Base-by-base conservation (phyloP, 495 filamentous ascomycete species). In the Hypoxylon fuscum region DNA sequence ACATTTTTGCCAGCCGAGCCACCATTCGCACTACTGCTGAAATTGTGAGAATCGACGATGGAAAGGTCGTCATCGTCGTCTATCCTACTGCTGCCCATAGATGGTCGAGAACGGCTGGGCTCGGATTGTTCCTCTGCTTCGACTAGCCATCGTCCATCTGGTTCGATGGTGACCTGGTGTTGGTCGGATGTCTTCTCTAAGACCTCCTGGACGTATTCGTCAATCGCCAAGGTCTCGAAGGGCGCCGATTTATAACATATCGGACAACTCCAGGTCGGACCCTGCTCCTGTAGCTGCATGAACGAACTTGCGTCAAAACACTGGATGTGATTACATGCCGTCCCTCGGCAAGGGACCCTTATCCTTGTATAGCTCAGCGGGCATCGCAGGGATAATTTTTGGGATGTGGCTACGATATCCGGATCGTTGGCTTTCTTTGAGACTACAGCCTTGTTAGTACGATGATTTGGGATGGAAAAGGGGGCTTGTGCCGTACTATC, bases 281-380 rank as follows among this genome's bases (percentile, higher is more conserved):
- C 93, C 78, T 98, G 95, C 72, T 97, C 93, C 68, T 97, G 93
- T 32, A 98, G 71, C 64, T 96, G 91, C 11, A 98, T 79, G 64
- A 96, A 98, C 2, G 92, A 96, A 2, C 85, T 86, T n/a, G 88
- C 95, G 73, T 98, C 95, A 70, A 98, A 98, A 68, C 95, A 98
- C 66, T 95, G 91, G 35, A 93, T 92, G 75, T 98, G 95, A 6
- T 82, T 89, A 72, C 95, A 98, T 18, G 87, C 69, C 7, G 85
- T 80, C 1, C 90, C 92, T 35, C 95, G 87, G 64, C 91, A 90
- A 7, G 95, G 95, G 18, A 89, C 78, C 21, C 85, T 81, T 27
- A 98, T 90, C 54, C 92, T 85, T 54, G 91, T 81, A 14, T 91
- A 95, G 2, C 91, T 94, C 10, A 98, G 74, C 1, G 96, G 95